These are phyloP conservation scores for Vigna radiata DNA, from an alignment of 306 rosid species.

Conservation along the genomic window DNA sequence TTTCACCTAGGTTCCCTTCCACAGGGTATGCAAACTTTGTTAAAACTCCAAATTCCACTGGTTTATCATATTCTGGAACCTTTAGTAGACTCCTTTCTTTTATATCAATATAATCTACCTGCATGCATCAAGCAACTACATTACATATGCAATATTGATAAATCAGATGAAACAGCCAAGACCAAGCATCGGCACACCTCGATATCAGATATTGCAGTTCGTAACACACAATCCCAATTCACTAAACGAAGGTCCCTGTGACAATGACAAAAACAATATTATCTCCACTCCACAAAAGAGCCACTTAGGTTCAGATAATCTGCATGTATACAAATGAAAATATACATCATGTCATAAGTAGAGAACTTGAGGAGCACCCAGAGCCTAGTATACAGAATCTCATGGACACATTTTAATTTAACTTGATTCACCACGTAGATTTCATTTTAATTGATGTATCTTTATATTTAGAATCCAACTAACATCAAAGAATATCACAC, in stretches of 20 bases:
- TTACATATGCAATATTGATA: slow-evolving; percentile 20
- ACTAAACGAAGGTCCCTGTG: slow-evolving; percentile 89
- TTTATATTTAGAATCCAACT: background rate
- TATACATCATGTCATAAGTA: slow-evolving; percentile 5
- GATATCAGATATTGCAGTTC: slow-evolving; percentile 94
- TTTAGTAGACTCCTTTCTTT: slow-evolving; percentile 70
- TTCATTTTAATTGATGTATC: background rate
- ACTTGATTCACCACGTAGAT: background rate
- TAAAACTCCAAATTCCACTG: slow-evolving; percentile 87
- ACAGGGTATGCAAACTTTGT: slow-evolving; percentile 88
- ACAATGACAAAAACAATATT: slow-evolving; percentile 29
- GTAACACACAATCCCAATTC: slow-evolving; percentile 92
- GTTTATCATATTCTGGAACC: slow-evolving; percentile 87
- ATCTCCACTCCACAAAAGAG: slow-evolving; percentile 14
- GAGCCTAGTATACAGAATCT: slow-evolving; percentile 25
- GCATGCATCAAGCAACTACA: slow-evolving; percentile 42
- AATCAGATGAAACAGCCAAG: slow-evolving; percentile 17
- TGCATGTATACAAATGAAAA: background rate
- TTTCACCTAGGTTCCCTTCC: slow-evolving; percentile 84
- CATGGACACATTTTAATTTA: background rate
- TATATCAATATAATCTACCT: slow-evolving; percentile 92
- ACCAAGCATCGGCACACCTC: slow-evolving; percentile 63
- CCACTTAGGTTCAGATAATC: background rate
- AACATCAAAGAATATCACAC: slow-evolving; percentile 6
- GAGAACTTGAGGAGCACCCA: slow-evolving; percentile 20